Base-by-base conservation (phyloP, 83 land plant species). In the Larix sibirica region DNA sequence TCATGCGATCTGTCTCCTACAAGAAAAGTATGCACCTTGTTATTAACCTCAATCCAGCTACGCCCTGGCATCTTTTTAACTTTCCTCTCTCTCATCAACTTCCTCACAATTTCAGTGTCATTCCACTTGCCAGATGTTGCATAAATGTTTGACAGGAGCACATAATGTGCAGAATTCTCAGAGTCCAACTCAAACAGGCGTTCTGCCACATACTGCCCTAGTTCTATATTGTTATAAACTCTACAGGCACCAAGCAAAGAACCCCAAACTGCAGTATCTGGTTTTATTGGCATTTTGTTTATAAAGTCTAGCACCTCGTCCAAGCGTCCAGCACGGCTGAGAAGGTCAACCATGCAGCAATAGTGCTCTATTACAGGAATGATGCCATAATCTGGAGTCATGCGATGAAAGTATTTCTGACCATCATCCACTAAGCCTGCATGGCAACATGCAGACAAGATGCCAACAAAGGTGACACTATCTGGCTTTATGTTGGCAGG, bases 301-400 rank as follows among this genome's bases (percentile, higher is more conserved):
- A 89, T 28, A 24, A 93, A 85, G 54, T 86, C 83, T 59, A 81
- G 81, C 2, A 92, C 93, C 23, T 77, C 84, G 13, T 77, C 82
- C 1, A 91, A 36, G 4, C 36, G 42, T 4, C 95, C 95, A 33
- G 90, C 76, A 38, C 91, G 79, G 61, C 92, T 83, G 61, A 86
- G 79, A 68, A 93, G 90, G 88, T 93, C 89, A 65, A 91, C 84
- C 85, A 88, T 84, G 77, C 93, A 93, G 18, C 88, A 88, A 79
- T 89, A 89, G 59, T 93, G 95, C n/a, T 89, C 86, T 16, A 84
- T 79, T 10, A 83, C 77, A 26, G 95, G 92, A 50, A 24, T 50
- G 12, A 91, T 76, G 3, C 83, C 79, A 81, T 85, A 86, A 7
- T 68, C 66, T 14, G 47, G 58, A 38, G 17, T 83, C 94, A 93